phyloP scores from a whole-genome alignment of 441 rosid genomes.

The Aquilaria agallochum region DNA sequence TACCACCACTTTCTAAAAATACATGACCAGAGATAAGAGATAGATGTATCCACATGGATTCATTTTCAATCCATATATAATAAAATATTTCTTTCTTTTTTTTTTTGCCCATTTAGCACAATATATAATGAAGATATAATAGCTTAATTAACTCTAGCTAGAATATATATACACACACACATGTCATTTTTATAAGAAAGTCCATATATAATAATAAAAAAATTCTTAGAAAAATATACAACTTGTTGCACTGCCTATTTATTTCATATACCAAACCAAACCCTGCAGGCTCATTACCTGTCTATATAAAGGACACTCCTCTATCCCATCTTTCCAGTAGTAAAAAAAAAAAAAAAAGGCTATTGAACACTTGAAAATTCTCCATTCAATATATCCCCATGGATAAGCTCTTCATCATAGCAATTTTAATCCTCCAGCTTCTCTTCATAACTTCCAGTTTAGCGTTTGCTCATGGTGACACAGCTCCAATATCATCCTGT shows the following conservation, averaged over 20 bases:
- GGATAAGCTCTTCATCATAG: conserved; percentile 24
- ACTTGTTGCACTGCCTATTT: not conserved
- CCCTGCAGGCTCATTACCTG: not conserved
- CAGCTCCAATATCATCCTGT: conserved; percentile 39
- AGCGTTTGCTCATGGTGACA: conserved; percentile 20
- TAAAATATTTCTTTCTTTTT: not conserved
- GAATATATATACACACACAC: no score
- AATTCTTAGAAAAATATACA: no score
- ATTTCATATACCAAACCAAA: not conserved
- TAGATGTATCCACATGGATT: no score
- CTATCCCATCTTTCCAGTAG: conserved; percentile 11
- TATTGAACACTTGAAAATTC: not conserved
- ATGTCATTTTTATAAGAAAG: no score
- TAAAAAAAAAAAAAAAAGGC: not conserved
- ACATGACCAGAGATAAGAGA: no score
- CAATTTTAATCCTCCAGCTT: conserved; percentile 16
- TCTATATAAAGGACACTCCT: conserved; percentile 28
- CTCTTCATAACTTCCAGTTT: conserved; percentile 14
- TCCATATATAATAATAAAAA: no score
- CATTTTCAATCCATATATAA: no score
- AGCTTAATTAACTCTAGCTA: no score
- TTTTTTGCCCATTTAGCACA: not conserved
- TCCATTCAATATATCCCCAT: conserved; percentile 6
- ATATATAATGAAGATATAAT: no score
- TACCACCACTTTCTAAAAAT: no score